Evolutionary conservation across 2,329 filamentous ascomycete species (phyloP).

Genomic region (Sclerotinia glacialis): DNA sequence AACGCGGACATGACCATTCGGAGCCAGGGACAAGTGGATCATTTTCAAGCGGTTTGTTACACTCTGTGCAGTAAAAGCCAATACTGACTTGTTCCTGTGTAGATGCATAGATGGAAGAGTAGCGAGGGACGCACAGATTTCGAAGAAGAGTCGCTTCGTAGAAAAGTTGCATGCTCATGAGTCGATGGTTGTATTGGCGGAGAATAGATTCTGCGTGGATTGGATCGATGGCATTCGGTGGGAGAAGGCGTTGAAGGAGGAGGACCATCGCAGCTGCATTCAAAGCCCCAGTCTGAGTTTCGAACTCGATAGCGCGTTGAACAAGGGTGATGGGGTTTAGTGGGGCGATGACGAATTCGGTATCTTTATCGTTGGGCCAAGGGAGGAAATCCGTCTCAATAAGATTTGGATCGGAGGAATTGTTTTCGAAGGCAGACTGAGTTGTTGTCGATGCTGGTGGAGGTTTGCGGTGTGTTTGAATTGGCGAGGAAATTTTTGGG

Average conservation of each 20-base stretch:
- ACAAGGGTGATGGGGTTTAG: conserved; percentile 57
- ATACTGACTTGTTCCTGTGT: conserved; percentile 56
- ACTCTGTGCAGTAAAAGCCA: conserved; percentile 54
- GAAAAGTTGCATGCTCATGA: conserved; percentile 59
- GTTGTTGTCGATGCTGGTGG: neutral
- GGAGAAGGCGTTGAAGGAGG: conserved; percentile 56
- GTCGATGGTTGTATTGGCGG: conserved; percentile 57
- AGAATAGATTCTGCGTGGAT: conserved; percentile 56
- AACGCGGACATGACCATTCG: conserved; percentile 60
- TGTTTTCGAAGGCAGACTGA: neutral
- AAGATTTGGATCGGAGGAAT: conserved; percentile 40
- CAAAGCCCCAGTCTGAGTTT: conserved; percentile 54
- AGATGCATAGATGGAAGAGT: conserved; percentile 52
- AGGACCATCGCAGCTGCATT: conserved; percentile 61
- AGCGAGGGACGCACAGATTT: conserved; percentile 56
- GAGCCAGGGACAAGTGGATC: conserved; percentile 42
- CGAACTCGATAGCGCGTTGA: conserved; percentile 53
- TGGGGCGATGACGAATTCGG: conserved; percentile 52
- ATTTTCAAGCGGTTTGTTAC: conserved; percentile 52
- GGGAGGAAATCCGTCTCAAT: conserved; percentile 59
- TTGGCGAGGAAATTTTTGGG: conserved; percentile 23
- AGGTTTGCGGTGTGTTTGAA: conserved; percentile 30
- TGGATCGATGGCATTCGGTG: conserved; percentile 52
- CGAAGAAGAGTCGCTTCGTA: conserved; percentile 59
- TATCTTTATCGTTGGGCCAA: conserved; percentile 56